These are phyloP conservation scores for Russula ochroleuca DNA, from an alignment of 768 basidiomycete genomes.

Conservation along the genomic window DNA sequence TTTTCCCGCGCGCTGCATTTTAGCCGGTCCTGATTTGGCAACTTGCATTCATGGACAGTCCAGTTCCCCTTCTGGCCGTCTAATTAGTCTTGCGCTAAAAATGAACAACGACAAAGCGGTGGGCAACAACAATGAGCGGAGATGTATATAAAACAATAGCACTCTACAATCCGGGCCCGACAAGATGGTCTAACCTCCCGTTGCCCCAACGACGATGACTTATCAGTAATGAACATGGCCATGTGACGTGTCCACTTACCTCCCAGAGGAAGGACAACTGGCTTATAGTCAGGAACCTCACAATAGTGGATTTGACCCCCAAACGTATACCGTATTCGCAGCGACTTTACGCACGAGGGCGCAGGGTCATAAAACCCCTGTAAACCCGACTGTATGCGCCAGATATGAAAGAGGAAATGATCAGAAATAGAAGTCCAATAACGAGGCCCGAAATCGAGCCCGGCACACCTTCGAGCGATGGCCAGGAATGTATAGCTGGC, in stretches of 20 bases:
- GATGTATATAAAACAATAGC: constrained; percentile 4
- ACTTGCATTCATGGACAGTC: constrained; percentile 1
- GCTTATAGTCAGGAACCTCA: constrained; percentile 66
- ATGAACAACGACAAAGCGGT: constrained; percentile 5
- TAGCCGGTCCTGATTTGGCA: constrained; percentile 1
- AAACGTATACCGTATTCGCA: constrained; percentile 76
- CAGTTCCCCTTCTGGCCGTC: constrained; percentile 9
- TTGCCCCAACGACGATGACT: constrained; percentile 21
- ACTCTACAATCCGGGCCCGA: constrained; percentile 16
- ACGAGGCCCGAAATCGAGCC: constrained; percentile 10
- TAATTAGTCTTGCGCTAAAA: constrained; percentile 11
- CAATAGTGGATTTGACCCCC: constrained; percentile 67
- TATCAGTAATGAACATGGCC: constrained; percentile 9
- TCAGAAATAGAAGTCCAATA: neutral
- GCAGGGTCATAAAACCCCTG: constrained; percentile 90
- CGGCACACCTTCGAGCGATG: constrained; percentile 65
- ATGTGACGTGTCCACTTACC: constrained; percentile 44
- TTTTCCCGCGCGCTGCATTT: neutral
- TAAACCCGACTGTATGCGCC: constrained; percentile 50
- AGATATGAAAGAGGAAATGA: constrained; percentile 4
- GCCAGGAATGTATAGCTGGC: constrained; percentile 73
- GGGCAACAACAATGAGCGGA: constrained; percentile 17
- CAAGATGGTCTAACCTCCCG: constrained; percentile 24
- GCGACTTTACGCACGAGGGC: constrained; percentile 62
- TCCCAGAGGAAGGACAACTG: constrained; percentile 70